Percentiles rank a stretch among this genome's conserved stretches.
phyloP scores from a whole-genome alignment of 352 stramenopile genomes.

The Phytophthora idaei region DNA sequence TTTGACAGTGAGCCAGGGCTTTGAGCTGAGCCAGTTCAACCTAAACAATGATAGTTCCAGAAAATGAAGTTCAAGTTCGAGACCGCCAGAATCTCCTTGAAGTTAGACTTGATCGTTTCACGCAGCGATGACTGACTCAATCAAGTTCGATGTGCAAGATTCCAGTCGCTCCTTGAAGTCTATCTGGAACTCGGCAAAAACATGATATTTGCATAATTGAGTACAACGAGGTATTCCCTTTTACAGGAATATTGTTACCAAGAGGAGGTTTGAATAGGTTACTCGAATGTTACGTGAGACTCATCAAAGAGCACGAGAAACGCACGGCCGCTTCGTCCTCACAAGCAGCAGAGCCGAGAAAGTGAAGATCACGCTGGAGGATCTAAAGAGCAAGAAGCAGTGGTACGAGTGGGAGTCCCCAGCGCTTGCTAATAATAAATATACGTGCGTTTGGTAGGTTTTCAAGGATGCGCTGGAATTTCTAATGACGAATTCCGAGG shows the following conservation, averaged over 20 bases:
- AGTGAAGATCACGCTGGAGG: slow-evolving; percentile 12
- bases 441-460: slow-evolving; percentile 5
- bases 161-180: slow-evolving; percentile 7
- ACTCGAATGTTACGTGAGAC: background rate
- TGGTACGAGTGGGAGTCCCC: background rate
- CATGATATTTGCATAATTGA: too few species aligned
- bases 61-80: slow-evolving; percentile 1
- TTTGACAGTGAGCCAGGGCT: too few species aligned
- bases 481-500: slow-evolving; percentile 3
- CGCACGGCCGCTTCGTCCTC: slow-evolving; percentile 9
- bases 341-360: background rate
- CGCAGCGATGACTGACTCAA: slow-evolving; percentile 7
- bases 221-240: too few species aligned
- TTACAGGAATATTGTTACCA: too few species aligned
- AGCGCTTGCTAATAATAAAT: background rate
- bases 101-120: slow-evolving; percentile 5
- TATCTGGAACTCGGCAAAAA: background rate
- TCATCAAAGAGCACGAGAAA: too few species aligned
- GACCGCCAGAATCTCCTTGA: background rate
- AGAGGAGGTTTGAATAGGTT: background rate
- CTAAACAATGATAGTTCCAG: background rate
- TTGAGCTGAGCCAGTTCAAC: too few species aligned
- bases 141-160: slow-evolving; percentile 10
- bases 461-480: slow-evolving; percentile 16
- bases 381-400: slow-evolving; percentile 17